A percentile compares a stretch with the other conserved stretches of the same genome.
Conservation (phyloP, 208 protist genomes). For the Hexamita inflata region DNA sequence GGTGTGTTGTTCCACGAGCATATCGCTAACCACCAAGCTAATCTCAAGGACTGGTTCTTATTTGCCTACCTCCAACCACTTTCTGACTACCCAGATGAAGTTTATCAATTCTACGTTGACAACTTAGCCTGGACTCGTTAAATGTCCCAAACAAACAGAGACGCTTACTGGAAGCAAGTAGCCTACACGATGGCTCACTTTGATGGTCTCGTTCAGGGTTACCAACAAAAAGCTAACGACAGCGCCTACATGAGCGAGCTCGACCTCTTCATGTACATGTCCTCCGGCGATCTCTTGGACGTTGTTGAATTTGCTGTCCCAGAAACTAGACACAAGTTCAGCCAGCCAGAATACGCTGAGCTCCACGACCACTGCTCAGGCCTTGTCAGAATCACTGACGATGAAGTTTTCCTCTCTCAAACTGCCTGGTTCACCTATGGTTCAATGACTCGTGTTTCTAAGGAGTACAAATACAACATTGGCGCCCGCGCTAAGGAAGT, state of each 20-base stretch:
- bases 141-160: not conserved
- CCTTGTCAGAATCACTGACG: not conserved
- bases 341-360: not conserved
- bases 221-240: not conserved
- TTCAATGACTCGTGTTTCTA: constrained; percentile 29
- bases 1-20: not conserved
- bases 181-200: constrained; percentile 13
- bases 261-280: constrained; percentile 7
- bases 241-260: not conserved
- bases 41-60: constrained; percentile 25
- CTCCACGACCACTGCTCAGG: not conserved
- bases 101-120: not conserved
- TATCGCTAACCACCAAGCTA: not conserved
- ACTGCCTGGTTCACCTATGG: constrained; percentile 34
- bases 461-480: constrained; percentile 12
- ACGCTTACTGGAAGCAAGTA: constrained; percentile 12
- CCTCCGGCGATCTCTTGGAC: constrained; percentile 12
- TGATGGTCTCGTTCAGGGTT: constrained; percentile 6
- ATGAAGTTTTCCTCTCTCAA: constrained; percentile 19
- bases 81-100: not conserved
- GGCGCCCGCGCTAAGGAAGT: not conserved
- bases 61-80: not conserved
- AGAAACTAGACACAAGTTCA: too few relatives aligned
- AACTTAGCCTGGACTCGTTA: constrained; percentile 8
- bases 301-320: constrained; percentile 13